Conservation (phyloP, 1,284 basidiomycete genomes). For the Trametes sp. region DNA sequence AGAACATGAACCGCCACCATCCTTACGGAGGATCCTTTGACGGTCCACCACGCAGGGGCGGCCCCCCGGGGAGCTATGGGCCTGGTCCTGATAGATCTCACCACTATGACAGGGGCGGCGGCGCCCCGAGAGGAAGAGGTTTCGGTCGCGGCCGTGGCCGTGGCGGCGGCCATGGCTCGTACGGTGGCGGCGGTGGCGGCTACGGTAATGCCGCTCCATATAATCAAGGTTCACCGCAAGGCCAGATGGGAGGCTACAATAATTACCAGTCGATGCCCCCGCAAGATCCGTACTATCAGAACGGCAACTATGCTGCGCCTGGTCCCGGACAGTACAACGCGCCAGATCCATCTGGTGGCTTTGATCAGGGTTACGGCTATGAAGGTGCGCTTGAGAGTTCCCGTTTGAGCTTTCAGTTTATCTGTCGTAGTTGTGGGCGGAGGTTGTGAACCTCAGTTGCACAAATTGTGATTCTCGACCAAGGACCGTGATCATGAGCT, state of each 20-base stretch:
- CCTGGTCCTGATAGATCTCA: constrained; percentile 79
- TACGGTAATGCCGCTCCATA: constrained; percentile 62
- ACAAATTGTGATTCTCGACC: background rate
- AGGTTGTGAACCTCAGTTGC: constrained; percentile 14
- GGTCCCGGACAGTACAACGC: constrained; percentile 54
- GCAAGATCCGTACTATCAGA: constrained; percentile 75
- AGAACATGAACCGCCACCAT: constrained; percentile 85
- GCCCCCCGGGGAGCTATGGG: constrained; percentile 66
- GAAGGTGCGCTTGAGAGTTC: constrained; percentile 80
- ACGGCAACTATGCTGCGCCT: constrained; percentile 53
- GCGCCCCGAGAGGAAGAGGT: constrained; percentile 64
- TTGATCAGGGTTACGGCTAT: constrained; percentile 64
- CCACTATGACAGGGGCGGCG: constrained; percentile 67
- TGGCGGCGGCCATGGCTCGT: constrained; percentile 48
- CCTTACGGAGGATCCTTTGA: constrained; percentile 81
- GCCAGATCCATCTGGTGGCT: constrained; percentile 52
- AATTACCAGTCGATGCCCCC: constrained; percentile 65
- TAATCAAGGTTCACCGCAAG: constrained; percentile 69
- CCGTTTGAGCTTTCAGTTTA: constrained; percentile 34
- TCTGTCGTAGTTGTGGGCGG: constrained; percentile 13
- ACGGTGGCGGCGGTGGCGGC: constrained; percentile 43
- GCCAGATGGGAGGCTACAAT: constrained; percentile 67
- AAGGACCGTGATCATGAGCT: constrained; percentile 36
- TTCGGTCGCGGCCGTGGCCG: constrained; percentile 68
- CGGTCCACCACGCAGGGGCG: constrained; percentile 62